Evolutionary conservation across 208 protist genomes (phyloP).

Genomic region (Leishmania tropica): DNA sequence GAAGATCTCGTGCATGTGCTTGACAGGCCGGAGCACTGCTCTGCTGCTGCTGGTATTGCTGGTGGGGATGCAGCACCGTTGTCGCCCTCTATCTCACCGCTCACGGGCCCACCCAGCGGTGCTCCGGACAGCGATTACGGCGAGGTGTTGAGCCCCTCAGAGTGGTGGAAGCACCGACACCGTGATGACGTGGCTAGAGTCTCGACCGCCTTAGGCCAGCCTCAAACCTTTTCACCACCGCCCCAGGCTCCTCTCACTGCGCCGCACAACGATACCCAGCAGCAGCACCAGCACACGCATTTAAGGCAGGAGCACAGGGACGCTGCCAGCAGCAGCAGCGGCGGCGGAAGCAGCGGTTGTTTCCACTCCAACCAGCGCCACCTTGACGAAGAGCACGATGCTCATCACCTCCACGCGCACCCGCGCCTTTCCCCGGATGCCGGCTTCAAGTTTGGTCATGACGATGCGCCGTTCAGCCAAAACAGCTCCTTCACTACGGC

Average conservation of each 20-base stretch:
- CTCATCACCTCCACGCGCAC: neutral
- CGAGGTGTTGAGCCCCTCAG: neutral
- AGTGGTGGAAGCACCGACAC: too few relatives aligned
- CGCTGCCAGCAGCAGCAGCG: constrained; percentile 1
- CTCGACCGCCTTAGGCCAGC: neutral
- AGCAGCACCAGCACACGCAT: neutral
- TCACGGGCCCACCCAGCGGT: neutral
- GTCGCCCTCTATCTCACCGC: neutral
- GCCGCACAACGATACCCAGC: neutral
- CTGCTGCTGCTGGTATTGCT: neutral
- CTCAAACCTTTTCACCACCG: neutral
- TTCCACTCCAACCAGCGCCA: neutral
- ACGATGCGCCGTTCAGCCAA: neutral
- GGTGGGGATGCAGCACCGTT: neutral
- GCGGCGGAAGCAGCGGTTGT: neutral
- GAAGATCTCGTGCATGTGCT: neutral
- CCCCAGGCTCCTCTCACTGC: neutral
- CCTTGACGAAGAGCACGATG: neutral
- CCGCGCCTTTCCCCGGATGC: neutral
- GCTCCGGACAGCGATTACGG: neutral
- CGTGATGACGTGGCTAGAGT: neutral
- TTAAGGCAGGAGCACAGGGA: neutral
- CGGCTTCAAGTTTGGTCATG: neutral
- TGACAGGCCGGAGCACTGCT: neutral
- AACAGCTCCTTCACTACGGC: neutral